Percentiles rank a stretch among this genome's conserved stretches.
phyloP scores from a whole-genome alignment of 2,329 filamentous ascomycete genomes.

The Colletotrichum shisoi region DNA sequence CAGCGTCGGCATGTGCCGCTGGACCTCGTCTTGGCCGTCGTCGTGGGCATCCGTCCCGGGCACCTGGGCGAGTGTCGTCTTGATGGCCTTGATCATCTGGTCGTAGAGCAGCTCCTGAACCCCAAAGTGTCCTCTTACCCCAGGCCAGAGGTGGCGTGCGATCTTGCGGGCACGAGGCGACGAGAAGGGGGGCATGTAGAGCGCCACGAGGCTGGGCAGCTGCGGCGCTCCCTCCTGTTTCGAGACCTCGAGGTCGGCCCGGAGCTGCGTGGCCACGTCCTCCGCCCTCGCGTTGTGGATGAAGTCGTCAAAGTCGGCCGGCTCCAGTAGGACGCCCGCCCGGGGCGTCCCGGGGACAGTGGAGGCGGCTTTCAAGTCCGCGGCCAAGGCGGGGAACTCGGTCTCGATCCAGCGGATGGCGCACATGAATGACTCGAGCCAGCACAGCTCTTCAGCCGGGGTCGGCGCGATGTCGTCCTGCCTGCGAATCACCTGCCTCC shows the following conservation, averaged over 20 bases:
- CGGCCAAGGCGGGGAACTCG: neutral
- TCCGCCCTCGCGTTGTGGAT: neutral
- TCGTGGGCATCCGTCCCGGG: neutral
- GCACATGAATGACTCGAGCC: conserved; percentile 16
- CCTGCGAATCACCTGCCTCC: neutral
- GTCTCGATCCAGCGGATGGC: conserved; percentile 9
- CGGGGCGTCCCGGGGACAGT: neutral
- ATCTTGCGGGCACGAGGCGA: neutral
- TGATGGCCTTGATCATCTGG: conserved; percentile 10
- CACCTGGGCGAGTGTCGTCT: neutral
- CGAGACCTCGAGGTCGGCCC: neutral
- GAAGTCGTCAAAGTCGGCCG: neutral
- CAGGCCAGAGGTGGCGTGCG: neutral
- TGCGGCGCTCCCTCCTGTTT: neutral
- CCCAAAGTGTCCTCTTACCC: no score
- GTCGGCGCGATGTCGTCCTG: neutral
- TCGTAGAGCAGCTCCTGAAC: neutral
- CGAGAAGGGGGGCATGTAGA: conserved; percentile 9
- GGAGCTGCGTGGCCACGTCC: neutral
- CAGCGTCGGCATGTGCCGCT: neutral
- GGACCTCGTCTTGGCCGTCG: neutral
- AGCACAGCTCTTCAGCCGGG: neutral
- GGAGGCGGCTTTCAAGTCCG: neutral
- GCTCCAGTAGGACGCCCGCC: neutral
- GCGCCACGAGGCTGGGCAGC: conserved; percentile 7